Percentiles rank a stretch among this genome's conserved stretches.
phyloP scores from a whole-genome alignment of 202 grass and related monocot species.

The Alloteropsis angusta region DNA sequence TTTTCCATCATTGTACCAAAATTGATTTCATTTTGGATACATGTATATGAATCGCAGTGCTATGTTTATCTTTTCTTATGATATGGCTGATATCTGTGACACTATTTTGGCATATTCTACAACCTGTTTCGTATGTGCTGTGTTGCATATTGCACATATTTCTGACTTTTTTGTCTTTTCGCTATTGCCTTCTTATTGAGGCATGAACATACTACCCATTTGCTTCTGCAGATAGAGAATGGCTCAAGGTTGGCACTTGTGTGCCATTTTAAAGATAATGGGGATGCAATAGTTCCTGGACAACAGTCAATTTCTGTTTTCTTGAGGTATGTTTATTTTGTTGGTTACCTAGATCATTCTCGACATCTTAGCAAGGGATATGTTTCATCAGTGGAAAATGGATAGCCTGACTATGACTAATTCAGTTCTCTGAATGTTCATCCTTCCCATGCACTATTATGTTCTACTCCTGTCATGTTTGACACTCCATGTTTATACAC shows the following conservation, averaged over 20 bases:
- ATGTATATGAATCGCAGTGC: background rate
- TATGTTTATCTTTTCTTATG: slow-evolving; percentile 7
- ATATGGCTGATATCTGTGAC: background rate
- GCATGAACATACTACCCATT: slow-evolving; percentile 21
- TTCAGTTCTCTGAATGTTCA: background rate
- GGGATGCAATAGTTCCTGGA: slow-evolving; percentile 53
- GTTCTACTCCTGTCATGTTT: background rate
- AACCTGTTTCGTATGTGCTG: background rate
- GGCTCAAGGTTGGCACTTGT: slow-evolving; percentile 65
- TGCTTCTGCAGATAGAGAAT: slow-evolving; percentile 67
- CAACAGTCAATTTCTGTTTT: slow-evolving; percentile 65
- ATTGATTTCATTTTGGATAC: background rate
- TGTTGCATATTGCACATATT: background rate
- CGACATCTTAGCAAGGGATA: slow-evolving; percentile 14
- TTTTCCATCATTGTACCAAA: background rate
- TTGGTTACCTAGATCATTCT: slow-evolving; percentile 12
- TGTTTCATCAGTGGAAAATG: background rate
- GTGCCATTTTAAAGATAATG: slow-evolving; percentile 62
- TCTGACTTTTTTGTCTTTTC: background rate
- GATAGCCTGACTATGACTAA: background rate
- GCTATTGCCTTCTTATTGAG: background rate
- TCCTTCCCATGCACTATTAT: background rate
- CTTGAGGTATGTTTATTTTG: slow-evolving; percentile 51
- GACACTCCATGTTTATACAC: slow-evolving; percentile 17
- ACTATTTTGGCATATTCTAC: background rate